Base-by-base conservation (phyloP, 208 protist species). In the Leishmania amazonensis region DNA sequence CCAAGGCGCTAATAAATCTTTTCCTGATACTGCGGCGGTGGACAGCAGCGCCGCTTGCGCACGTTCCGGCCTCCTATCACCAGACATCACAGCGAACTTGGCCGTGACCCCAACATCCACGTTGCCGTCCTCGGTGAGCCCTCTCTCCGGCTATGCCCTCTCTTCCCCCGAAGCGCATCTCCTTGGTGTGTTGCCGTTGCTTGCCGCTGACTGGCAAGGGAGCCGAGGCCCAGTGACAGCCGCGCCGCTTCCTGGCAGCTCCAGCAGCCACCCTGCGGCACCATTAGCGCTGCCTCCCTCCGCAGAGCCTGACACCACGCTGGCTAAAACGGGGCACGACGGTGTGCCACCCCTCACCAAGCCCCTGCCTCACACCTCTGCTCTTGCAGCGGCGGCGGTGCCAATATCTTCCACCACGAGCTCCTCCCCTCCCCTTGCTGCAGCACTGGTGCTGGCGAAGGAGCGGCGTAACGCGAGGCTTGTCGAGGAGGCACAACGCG, bases 371-470 rank as follows among this genome's bases (percentile, higher is more conserved):
- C n/a, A 15, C 28, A 24, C 57, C 13, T 49, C 75, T 78, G 11
- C 79, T 62, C 51, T 28, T 58, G 40, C 65, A 8, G 65, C 19
- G 24, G 65, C 19, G 24, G 17, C 73, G 28, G 31, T 35, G 47
- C 35, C 73, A n/a, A 35, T 5, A 72, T 68, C 42, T 21, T 13
- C 60, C 24, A 13, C 58, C 11, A 24, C 78, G 1, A 3, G 19
- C 24, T 21, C 49, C 21, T 17, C 71, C 1, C 28, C 35, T 31
- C 38, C 40, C 17, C 53, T 79, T 58, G 42, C 78, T 8, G 83
- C 83, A 1, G 78, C 83, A 47, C 72, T 85, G 8, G 62, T 85
- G 3, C 13, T 79, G 49, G 83, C 78, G 24, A 85, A 85, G 65
- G 77, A 85, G 54, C 78, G 75, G 35, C 83, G 85, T 15, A 81